Evolutionary conservation across 768 basidiomycete genomes (phyloP).

Genomic region (Trametes villosa): DNA sequence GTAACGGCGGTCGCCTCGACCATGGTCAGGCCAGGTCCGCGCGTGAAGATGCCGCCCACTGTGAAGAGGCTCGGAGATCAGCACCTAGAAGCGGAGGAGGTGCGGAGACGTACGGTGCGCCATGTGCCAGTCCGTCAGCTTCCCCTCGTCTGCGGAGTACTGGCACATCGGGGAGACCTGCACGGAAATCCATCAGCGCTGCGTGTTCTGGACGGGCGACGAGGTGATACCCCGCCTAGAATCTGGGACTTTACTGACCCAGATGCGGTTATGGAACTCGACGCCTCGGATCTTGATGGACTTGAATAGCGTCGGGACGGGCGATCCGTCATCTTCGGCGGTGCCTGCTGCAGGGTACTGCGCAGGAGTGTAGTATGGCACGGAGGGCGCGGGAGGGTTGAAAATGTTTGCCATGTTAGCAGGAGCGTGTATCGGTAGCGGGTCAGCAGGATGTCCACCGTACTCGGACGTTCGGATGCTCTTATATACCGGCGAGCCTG

Average conservation of each 20-base stretch:
- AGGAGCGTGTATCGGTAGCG: not conserved
- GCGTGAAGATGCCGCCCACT: slow-evolving; percentile 58
- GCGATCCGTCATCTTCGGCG: slow-evolving; percentile 36
- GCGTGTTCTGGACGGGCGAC: not conserved
- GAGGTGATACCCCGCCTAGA: slow-evolving; percentile 3
- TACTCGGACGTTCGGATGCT: too few relatives aligned
- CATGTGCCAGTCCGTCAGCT: slow-evolving; percentile 58
- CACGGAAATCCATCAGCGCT: not conserved
- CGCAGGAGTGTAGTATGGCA: slow-evolving; percentile 52
- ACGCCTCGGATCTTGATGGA: slow-evolving; percentile 49
- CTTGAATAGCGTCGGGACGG: slow-evolving; percentile 52
- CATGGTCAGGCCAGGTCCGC: slow-evolving; percentile 59
- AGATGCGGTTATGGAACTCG: slow-evolving; percentile 36
- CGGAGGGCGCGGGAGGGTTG: slow-evolving; percentile 46
- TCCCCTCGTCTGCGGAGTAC: slow-evolving; percentile 60
- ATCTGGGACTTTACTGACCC: too few relatives aligned
- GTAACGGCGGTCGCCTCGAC: slow-evolving; percentile 71
- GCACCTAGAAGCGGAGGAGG: not conserved
- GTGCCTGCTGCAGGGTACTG: slow-evolving; percentile 50
- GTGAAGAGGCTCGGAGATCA: not conserved
- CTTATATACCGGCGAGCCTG: too few relatives aligned
- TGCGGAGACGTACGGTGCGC: slow-evolving; percentile 46
- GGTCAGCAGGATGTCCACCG: not conserved
- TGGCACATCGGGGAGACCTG: slow-evolving; percentile 62
- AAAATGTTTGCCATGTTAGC: slow-evolving; percentile 18